Base-by-base conservation (phyloP, 2,329 filamentous ascomycete species). In the Ceratocystis variospora region DNA sequence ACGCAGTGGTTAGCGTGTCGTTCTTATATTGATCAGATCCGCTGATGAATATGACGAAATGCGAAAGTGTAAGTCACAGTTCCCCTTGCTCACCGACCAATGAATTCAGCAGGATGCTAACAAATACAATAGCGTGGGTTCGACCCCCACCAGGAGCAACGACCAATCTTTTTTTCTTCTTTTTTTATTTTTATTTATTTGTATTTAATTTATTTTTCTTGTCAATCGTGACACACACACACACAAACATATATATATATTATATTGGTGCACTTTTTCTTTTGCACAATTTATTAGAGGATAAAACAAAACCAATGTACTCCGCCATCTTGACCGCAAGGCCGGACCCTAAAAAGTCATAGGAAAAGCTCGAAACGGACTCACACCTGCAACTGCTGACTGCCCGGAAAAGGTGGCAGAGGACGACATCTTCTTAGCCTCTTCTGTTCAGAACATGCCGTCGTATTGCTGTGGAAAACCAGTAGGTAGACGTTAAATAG, bases 1-100 rank as follows among this genome's bases (percentile, higher is more conserved):
- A 69, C 68, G 68, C 68, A 69, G 68, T 69, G 68, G 68, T 69
- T 69, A 69, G 68, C 68, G 68, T 69, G 68, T 69, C 68, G 68
- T 69, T 69, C 68, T 69, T 69, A 69, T 69, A 69, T 69, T 69
- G 64, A 67, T 65, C 46, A 46, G 64, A 64, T 62, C 50, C 50
- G 19, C 68, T 67, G 66, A 68, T 66, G 48, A 69, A 69, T 69
- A 69, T 69, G 68, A 67, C 66, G 66, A 68, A 69, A 69, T 69
- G 68, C 68, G 68, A 69, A 69, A 66, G 68, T 69, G 67, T 68
- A 68, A 65, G 67, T 68, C 17, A 5, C 37, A 37, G 59, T 53
- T 45, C 7, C 28, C 37, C 22, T 37, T 37, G 2, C 31, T 17
- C 25, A 50, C 8, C 22, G 22, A n/a, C 65, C 67, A 68, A 68